phyloP scores from a whole-genome alignment of 345 rosid species.

The Laguncularia racemosa region DNA sequence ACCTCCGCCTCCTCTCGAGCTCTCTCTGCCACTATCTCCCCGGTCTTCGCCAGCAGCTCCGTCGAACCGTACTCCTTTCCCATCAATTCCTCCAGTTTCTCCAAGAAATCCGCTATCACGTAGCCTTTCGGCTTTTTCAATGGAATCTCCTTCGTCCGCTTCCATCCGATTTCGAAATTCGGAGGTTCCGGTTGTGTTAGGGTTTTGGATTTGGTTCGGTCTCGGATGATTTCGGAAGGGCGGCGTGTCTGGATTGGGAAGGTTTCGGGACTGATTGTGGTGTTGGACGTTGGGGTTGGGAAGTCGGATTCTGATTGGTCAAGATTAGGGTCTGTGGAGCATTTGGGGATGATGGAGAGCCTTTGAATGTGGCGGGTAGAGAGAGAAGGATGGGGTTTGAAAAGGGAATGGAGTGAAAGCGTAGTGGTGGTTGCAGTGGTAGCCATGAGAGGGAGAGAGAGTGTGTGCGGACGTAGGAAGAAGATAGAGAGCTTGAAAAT shows the following conservation, averaged over 20 bases:
- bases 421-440: slow-evolving; percentile 1
- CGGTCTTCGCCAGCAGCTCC: slow-evolving; percentile 60
- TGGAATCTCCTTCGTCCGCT: slow-evolving; percentile 56
- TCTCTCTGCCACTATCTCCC: slow-evolving; percentile 86
- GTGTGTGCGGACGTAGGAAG: background rate
- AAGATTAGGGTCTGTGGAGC: background rate
- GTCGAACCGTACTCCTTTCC: slow-evolving; percentile 69
- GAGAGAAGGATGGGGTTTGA: background rate
- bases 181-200: slow-evolving; percentile 56
- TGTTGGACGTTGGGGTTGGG: slow-evolving; percentile 37
- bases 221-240: slow-evolving; percentile 51
- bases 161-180: slow-evolving; percentile 82
- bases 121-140: slow-evolving; percentile 72
- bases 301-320: background rate
- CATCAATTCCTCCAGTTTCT: slow-evolving; percentile 67
- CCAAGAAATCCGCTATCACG: slow-evolving; percentile 77
- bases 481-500: background rate
- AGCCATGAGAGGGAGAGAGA: slow-evolving; percentile 10
- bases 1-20: slow-evolving; percentile 86
- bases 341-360: slow-evolving; percentile 1
- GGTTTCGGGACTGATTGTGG: slow-evolving; percentile 40
- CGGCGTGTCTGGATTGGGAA: slow-evolving; percentile 74
- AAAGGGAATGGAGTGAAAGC: background rate
- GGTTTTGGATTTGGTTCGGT: slow-evolving; percentile 23
- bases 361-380: background rate